These are phyloP conservation scores for Coffea humblotiana DNA, from an alignment of 305 asterid species.

Conservation along the genomic window DNA sequence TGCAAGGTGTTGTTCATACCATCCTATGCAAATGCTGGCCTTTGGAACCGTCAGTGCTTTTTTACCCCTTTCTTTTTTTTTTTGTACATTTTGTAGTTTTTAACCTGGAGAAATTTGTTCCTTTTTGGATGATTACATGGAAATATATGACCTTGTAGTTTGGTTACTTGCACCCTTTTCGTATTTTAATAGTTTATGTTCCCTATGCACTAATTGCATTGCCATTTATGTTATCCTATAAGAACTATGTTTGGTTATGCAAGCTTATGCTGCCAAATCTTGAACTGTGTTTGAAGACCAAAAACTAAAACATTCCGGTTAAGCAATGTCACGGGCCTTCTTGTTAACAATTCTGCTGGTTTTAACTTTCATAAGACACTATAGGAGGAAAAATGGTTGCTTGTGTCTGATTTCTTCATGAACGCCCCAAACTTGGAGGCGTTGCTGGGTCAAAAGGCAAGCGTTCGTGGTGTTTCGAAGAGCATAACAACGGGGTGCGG, in stretches of 20 bases:
- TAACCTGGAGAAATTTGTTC: background rate
- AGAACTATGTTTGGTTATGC: background rate
- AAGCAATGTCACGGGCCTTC: too few species aligned
- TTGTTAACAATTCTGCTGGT: too few species aligned
- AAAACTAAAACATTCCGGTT: too few species aligned
- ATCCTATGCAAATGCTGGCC: slow-evolving; percentile 6
- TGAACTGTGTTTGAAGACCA: background rate
- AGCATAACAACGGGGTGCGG: too few species aligned
- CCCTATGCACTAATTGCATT: background rate
- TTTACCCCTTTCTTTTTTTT: too few species aligned
- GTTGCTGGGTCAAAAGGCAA: too few species aligned
- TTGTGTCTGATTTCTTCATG: too few species aligned
- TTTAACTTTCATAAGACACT: too few species aligned
- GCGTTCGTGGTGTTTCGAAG: too few species aligned
- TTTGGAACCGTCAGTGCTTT: background rate
- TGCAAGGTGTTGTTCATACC: slow-evolving; percentile 5
- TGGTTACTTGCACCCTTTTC: background rate
- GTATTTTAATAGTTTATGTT: background rate
- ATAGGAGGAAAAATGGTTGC: too few species aligned
- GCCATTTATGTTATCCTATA: background rate
- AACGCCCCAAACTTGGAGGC: too few species aligned
- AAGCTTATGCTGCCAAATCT: background rate
- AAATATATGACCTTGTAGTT: background rate
- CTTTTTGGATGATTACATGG: background rate
- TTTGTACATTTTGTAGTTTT: slow-evolving; percentile 31